Base-by-base conservation (phyloP, 2,329 filamentous ascomycete genomes). In the Xylaria sp. region DNA sequence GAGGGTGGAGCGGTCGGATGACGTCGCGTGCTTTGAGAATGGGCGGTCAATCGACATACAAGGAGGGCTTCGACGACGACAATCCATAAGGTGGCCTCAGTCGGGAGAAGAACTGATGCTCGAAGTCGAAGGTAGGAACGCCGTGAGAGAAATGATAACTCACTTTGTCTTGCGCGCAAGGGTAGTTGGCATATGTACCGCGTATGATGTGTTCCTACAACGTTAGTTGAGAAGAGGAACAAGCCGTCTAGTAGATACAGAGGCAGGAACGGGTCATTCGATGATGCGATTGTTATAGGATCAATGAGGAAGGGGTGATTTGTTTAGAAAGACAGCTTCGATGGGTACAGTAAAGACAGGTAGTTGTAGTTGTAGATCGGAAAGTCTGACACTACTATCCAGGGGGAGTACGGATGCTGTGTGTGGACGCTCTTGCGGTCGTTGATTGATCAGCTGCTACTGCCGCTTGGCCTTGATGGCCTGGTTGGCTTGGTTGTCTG, bases 211-310 rank as follows among this genome's bases (percentile, higher is more conserved):
- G 65, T 67, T 66, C 70, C 74, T 74, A 72, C 68, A 54, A 53
- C 38, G 61, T 57, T 57, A 70, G 68, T 68, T 67, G 54, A 48
- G 44, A 54, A 59, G 66, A 31, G 61, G 69, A 69, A 70, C 68
- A 59, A 69, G 56, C 69, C 70, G 74, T 74, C 74, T 77, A 74
- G 73, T 56, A 74, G 67, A 63, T 65, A 70, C 69, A 71, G 61
- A 66, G 71, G 70, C 63, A 68, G 59, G n/a, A 76, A 67, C 65
- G 72, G 70, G 77, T 74, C 26, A 73, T 72, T 71, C 64, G 44
- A 33, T 38, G 44, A 42, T 13, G 56, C 60, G 17, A 33, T 40
- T 46, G 59, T 40, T 15, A 48, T 33, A 53, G 17, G 33, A 26
- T 26, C 13, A 46, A 46, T n/a, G 51, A 40, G 36, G 31, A 40